Conservation (phyloP, 2,329 filamentous ascomycete species). For the Ascochyta rabiei region DNA sequence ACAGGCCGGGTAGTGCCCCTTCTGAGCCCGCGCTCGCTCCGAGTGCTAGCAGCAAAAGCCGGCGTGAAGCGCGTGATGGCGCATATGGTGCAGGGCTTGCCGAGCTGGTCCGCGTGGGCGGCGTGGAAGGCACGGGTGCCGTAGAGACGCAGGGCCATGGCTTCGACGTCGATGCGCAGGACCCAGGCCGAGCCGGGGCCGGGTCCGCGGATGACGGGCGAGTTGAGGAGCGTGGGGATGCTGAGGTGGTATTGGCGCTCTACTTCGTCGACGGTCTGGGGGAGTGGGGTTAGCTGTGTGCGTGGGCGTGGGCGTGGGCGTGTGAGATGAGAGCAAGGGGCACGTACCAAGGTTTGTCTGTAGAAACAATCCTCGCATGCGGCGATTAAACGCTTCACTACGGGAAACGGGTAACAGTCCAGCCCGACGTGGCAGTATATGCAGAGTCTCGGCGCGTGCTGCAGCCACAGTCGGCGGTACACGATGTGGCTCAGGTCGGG, state of each 20-base stretch:
- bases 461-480: slow-evolving; percentile 40
- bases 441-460: slow-evolving; percentile 36
- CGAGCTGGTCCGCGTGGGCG: slow-evolving; percentile 27
- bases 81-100: slow-evolving; percentile 33
- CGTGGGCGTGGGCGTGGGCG: too few species aligned
- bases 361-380: slow-evolving; percentile 40
- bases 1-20: slow-evolving; percentile 9
- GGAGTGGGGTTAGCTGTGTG: neutral
- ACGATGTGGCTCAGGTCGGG: slow-evolving; percentile 36
- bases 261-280: slow-evolving; percentile 37
- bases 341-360: slow-evolving; percentile 32
- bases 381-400: slow-evolving; percentile 25
- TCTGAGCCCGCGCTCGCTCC: slow-evolving; percentile 8
- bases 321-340: neutral
- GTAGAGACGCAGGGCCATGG: slow-evolving; percentile 37
- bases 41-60: neutral
- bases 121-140: slow-evolving; percentile 38
- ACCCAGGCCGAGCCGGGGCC: slow-evolving; percentile 27
- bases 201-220: slow-evolving; percentile 23
- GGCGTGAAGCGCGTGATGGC: slow-evolving; percentile 24
- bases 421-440: slow-evolving; percentile 34
- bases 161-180: slow-evolving; percentile 39
- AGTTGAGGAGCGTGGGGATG: slow-evolving; percentile 19
- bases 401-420: slow-evolving; percentile 33
- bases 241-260: slow-evolving; percentile 38